Evolutionary conservation across 768 basidiomycete species (phyloP).

Genomic region (Lepiota brunneoincarnata): DNA sequence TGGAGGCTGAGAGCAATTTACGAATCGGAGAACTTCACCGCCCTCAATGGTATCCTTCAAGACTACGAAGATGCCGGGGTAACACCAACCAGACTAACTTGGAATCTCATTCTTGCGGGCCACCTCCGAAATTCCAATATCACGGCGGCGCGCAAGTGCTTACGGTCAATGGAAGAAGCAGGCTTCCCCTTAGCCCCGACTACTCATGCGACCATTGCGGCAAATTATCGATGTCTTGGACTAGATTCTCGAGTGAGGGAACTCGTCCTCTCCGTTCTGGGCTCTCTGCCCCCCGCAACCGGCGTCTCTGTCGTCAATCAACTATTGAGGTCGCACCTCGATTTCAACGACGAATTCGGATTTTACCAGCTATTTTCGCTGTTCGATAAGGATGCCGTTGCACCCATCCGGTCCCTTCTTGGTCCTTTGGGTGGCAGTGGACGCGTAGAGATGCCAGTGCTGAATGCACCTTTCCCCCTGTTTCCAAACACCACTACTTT

Average conservation of each 20-base stretch:
- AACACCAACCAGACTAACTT: constrained; percentile 59
- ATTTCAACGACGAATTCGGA: constrained; percentile 46
- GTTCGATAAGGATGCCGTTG: constrained; percentile 31
- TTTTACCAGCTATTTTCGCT: constrained; percentile 46
- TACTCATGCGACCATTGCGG: constrained; percentile 60
- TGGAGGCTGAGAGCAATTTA: constrained; percentile 65
- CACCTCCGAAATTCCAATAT: constrained; percentile 70
- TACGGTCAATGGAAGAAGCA: constrained; percentile 56
- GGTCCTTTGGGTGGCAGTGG: background rate
- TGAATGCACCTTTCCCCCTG: constrained; percentile 2
- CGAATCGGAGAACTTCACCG: constrained; percentile 48
- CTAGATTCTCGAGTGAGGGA: constrained; percentile 51
- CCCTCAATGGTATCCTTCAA: constrained; percentile 42
- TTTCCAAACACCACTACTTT: constrained; percentile 60
- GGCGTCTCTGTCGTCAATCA: constrained; percentile 65
- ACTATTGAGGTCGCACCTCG: constrained; percentile 61
- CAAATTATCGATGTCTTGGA: constrained; percentile 59
- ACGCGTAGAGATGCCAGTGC: background rate
- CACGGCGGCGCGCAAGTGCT: constrained; percentile 45
- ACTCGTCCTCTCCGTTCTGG: constrained; percentile 47
- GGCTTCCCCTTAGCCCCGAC: constrained; percentile 52
- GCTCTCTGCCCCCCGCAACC: constrained; percentile 31
- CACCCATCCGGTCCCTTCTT: constrained; percentile 1
- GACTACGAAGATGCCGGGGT: constrained; percentile 48
- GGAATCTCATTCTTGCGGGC: constrained; percentile 64